Base-by-base conservation (phyloP, 148 eudicot species). In the Diospyros kaki region DNA sequence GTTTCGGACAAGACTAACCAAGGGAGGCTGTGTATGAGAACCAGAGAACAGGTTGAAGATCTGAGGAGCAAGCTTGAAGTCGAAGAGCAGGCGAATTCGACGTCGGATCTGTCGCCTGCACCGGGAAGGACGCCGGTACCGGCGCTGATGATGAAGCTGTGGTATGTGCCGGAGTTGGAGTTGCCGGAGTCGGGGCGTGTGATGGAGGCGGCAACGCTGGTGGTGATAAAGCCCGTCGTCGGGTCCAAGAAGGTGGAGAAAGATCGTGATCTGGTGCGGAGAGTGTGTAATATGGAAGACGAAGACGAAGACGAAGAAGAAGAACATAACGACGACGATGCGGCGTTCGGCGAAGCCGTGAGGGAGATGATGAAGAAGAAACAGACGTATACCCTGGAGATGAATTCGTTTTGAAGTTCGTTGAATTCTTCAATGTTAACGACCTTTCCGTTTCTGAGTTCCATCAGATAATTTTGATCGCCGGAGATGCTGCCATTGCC, bases 121-220 rank as follows among this genome's bases (percentile, higher is more conserved):
- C 51, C 10, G 58, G 74, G 64, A 42, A 76, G 83, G 58, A 50
- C 59, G 28, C 18, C 18, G 28, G 38, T 76, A 66, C 81, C 74
- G 72, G 78, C 80, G 52, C 68, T 91, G 84, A 81, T 73, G 81
- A 84, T 91, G 84, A 89, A 84, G 64, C 18, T 89, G 77, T 91
- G 93, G 93, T 83, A 81, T 58, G 84, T 79, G 74, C 83, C 82
- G 50, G 86, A 77, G 71, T 58, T 89, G 84, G 90, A 84, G 62
- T 77, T 91, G 83, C 86, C 84, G 1, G 64, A 56, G 40, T 76
- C 68, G 2, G 93, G 90, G 52, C 48, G 75, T 13, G 88, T 85
- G 73, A 76, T 89, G 85, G 84, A 85, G 65, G 96, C 92, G 44
- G 97, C 92, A 51, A 91, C 93, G 48, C 51, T 91, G 72, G 83